Evolutionary conservation across 345 rosid genomes (phyloP), one percentile per base, ranked within the genome.

Genomic region (Noccaea caerulescens): DNA sequence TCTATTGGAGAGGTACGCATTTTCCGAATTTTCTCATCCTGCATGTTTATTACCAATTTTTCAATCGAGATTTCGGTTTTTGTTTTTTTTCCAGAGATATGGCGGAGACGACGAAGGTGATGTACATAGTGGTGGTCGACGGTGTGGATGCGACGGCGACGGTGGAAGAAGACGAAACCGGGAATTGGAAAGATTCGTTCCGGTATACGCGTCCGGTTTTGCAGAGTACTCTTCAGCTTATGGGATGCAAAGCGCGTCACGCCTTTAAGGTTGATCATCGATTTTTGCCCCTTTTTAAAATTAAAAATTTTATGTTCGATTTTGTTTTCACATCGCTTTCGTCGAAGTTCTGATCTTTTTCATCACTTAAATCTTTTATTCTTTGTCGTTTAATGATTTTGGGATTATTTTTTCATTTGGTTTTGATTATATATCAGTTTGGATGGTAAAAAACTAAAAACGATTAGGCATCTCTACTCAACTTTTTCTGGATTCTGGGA

Each of bases 181-280:
- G 75, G 53, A 72, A 27, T 43, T 82, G 79, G 45, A 83, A 75
- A 69, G 89, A 78, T 51, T 87, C 98, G 60, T 94, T 89, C 49
- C 80, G 96, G 7, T 94, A 89, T 57, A 85, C 98, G 66, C 95
- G 98, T 63, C 78, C 97, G 37, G 91, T 89, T 84, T 79, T 94
- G 73, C 99, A 91, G 80, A 88, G 95, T 44, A 84, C 97, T 76
- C 91, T 94, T 66, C 98, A 91, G 76, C 90, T 94, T 44, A 94
- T 94, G 91, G 99, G 98, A 23, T 94, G 99, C 80, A 94, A 94
- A 79, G 85, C 99, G 9, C 93, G 97, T 36, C 99, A 94, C 71
- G 99, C 98, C 63, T 94, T 91, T 76, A 94, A 94, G 97, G 99
- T 94, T 94, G 20, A 23, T 72, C 62, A 6, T 23, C 7, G 2